Conservation (phyloP, 192 early-diverging fungal species). For the Podila minutissima region DNA sequence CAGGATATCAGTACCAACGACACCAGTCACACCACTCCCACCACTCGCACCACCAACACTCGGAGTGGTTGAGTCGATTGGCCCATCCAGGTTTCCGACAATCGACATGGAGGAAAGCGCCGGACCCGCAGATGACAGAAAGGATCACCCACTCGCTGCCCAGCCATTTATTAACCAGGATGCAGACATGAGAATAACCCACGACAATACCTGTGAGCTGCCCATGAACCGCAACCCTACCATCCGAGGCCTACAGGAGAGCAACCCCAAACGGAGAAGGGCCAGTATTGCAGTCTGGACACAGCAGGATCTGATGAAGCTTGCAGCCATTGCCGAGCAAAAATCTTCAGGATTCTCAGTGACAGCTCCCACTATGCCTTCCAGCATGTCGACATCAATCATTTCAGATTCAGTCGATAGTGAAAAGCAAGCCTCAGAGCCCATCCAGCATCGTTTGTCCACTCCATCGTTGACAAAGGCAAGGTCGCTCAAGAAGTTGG, state of each 20-base stretch:
- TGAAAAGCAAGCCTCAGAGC: not conserved
- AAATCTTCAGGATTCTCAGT: slow-evolving; percentile 14
- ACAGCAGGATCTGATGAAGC: slow-evolving; percentile 71
- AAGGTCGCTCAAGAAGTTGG: slow-evolving; percentile 7
- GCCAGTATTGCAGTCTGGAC: slow-evolving; percentile 85
- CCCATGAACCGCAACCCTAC: slow-evolving; percentile 45
- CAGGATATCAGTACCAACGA: not conserved
- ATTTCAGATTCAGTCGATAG: not conserved
- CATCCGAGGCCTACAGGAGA: slow-evolving; percentile 36
- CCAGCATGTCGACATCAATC: slow-evolving; percentile 2
- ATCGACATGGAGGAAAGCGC: not conserved
- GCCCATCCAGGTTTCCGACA: not conserved
- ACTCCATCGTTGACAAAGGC: not conserved
- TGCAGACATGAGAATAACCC: not conserved
- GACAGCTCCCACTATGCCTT: not conserved
- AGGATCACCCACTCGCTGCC: not conserved
- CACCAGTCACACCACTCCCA: not conserved
- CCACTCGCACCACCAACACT: not conserved
- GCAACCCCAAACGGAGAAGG: slow-evolving; percentile 56
- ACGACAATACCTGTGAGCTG: slow-evolving; percentile 48
- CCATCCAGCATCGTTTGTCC: not conserved
- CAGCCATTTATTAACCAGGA: slow-evolving; percentile 17
- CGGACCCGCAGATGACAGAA: not conserved
- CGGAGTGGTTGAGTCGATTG: not conserved
- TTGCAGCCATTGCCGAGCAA: slow-evolving; percentile 60